Conservation (phyloP, 1,284 basidiomycete species). For the Leccinum solheimii region DNA sequence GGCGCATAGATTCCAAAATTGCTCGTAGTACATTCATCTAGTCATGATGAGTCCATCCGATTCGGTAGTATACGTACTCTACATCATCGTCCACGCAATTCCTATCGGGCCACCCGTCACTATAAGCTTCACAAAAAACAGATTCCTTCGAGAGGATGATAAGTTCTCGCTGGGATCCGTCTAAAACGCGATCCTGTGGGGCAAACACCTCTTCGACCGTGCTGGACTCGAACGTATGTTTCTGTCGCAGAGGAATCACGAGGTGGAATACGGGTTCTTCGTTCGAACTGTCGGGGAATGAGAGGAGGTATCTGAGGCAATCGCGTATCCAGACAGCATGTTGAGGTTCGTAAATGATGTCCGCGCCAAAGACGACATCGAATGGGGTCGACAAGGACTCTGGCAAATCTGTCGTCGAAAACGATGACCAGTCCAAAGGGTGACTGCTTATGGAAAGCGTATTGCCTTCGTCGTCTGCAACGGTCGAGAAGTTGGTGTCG, state of each 20-base stretch:
- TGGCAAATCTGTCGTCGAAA: slow-evolving; percentile 27
- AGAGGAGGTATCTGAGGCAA: slow-evolving; percentile 56
- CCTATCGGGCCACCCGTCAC: slow-evolving; percentile 22
- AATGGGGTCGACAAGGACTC: slow-evolving; percentile 42
- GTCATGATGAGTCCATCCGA: slow-evolving; percentile 50
- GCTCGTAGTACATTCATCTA: not conserved
- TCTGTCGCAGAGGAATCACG: slow-evolving; percentile 69
- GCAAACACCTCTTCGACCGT: slow-evolving; percentile 60
- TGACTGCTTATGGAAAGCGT: slow-evolving; percentile 19
- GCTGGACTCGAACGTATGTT: slow-evolving; percentile 59
- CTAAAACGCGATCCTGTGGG: slow-evolving; percentile 6
- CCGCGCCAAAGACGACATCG: slow-evolving; percentile 72
- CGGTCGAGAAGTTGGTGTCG: slow-evolving; percentile 51
- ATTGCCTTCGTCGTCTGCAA: not conserved
- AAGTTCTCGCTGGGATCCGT: slow-evolving; percentile 31
- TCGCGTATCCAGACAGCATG: slow-evolving; percentile 68
- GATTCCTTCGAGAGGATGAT: slow-evolving; percentile 51
- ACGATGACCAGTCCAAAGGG: slow-evolving; percentile 68
- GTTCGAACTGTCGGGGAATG: slow-evolving; percentile 35
- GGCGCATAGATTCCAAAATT: not conserved
- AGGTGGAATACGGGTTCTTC: slow-evolving; percentile 57
- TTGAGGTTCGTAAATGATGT: slow-evolving; percentile 71
- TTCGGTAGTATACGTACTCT: slow-evolving; percentile 64
- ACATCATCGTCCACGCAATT: slow-evolving; percentile 44
- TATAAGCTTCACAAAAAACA: slow-evolving; percentile 54